A percentile compares a stretch with the other conserved stretches of the same genome.
These are phyloP conservation scores for Dichomitus squalens DNA, from an alignment of 1,284 basidiomycete species.

Conservation along the genomic window DNA sequence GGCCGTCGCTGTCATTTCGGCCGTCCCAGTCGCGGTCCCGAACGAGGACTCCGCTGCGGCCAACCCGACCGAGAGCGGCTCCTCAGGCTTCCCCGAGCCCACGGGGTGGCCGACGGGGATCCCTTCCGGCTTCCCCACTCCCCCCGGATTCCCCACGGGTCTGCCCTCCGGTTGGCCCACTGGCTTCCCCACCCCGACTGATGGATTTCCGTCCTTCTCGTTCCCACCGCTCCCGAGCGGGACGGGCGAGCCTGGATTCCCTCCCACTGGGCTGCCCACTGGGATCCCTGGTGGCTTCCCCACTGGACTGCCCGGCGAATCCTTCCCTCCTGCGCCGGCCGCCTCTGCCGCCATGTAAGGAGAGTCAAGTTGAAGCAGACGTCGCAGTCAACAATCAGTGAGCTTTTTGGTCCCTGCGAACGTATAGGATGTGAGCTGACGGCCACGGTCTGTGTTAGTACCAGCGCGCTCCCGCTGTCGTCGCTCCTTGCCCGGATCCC, in stretches of 20 bases:
- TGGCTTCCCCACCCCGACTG: background rate
- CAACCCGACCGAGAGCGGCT: background rate
- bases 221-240: background rate
- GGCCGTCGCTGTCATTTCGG: background rate
- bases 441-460: no score
- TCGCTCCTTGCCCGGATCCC: no score
- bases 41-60: background rate
- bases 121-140: background rate
- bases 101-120: no score
- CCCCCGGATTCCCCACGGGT: background rate
- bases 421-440: no score
- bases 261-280: background rate
- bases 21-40: background rate
- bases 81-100: background rate
- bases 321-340: no score
- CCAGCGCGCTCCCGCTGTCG: no score
- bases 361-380: no score
- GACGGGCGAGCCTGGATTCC: background rate
- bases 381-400: no score
- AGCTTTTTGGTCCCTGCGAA: no score
- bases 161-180: background rate
- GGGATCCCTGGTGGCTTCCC: no score
- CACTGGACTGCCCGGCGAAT: no score
- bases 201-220: background rate
- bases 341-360: no score